Percentiles rank a stretch among this genome's conserved stretches.
Evolutionary conservation across 306 rosid genomes (phyloP).

Genomic region (Sicyos baderoa): DNA sequence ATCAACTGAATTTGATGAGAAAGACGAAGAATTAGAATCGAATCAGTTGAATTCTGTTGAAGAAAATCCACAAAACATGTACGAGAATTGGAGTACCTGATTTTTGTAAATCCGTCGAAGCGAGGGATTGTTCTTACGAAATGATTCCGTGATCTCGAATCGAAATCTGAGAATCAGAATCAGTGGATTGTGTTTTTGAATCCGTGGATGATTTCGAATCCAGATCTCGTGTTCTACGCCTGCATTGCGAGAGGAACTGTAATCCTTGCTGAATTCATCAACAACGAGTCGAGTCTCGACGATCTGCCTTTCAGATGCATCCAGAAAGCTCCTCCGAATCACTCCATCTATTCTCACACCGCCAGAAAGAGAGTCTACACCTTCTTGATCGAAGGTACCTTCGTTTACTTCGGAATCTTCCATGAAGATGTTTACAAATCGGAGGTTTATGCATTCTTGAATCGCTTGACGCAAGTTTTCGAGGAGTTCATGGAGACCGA

Average conservation of each 20-base stretch:
- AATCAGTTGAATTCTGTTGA: not conserved
- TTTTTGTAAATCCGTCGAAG: not conserved
- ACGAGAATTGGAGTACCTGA: not conserved
- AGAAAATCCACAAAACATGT: not conserved
- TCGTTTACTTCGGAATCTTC: constrained; percentile 54
- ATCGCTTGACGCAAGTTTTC: constrained; percentile 31
- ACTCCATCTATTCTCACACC: constrained; percentile 57
- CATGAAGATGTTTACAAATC: constrained; percentile 38
- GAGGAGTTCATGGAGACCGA: constrained; percentile 26
- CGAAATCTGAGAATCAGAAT: not conserved
- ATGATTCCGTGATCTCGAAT: not conserved
- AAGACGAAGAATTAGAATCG: not conserved
- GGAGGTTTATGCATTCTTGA: constrained; percentile 43
- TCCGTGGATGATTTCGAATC: constrained; percentile 37
- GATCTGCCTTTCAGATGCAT: constrained; percentile 55
- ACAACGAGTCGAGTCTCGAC: constrained; percentile 40
- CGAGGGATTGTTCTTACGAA: not conserved
- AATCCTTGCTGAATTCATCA: constrained; percentile 46
- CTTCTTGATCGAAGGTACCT: constrained; percentile 45
- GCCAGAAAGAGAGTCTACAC: constrained; percentile 42
- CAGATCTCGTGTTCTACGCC: constrained; percentile 46
- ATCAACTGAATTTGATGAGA: not conserved
- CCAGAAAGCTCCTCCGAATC: constrained; percentile 48
- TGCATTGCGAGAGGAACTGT: constrained; percentile 68
- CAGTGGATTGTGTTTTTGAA: not conserved